A percentile compares a stretch with the other conserved stretches of the same genome.
Evolutionary conservation across 2,329 filamentous ascomycete genomes (phyloP).

Genomic region (Pestalotiopsis sp.): DNA sequence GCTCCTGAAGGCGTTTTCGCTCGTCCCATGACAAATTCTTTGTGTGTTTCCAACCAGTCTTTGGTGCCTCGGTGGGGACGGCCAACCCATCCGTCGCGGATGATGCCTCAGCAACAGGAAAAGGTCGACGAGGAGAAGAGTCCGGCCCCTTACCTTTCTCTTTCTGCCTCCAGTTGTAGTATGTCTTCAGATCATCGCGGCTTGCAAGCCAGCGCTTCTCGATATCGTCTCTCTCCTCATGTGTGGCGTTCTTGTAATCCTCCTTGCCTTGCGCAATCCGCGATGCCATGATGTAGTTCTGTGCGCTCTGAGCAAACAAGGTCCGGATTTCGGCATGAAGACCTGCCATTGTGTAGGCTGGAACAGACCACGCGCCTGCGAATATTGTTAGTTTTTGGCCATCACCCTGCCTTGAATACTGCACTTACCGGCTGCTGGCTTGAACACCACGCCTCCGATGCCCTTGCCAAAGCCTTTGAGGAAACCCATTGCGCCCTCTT

Average conservation of each 20-base stretch:
- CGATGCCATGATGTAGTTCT: slow-evolving; percentile 79
- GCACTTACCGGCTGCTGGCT: slow-evolving; percentile 73
- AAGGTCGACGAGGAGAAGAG: slow-evolving; percentile 20
- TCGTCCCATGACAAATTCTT: slow-evolving; percentile 52
- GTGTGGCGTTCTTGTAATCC: slow-evolving; percentile 57
- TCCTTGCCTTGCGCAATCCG: slow-evolving; percentile 75
- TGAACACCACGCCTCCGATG: slow-evolving; percentile 77
- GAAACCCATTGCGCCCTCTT: slow-evolving; percentile 65
- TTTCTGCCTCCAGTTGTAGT: slow-evolving; percentile 55
- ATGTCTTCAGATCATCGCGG: slow-evolving; percentile 61
- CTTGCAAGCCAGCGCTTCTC: slow-evolving; percentile 65
- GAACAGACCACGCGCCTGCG: slow-evolving; percentile 66
- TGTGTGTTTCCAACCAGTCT: slow-evolving; percentile 51
- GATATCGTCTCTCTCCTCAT: slow-evolving; percentile 65
- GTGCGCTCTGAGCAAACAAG: slow-evolving; percentile 67
- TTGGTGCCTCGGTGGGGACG: slow-evolving; percentile 28
- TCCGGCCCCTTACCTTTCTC: slow-evolving; percentile 39
- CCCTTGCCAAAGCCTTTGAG: slow-evolving; percentile 83
- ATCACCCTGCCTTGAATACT: background rate
- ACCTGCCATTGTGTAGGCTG: slow-evolving; percentile 82
- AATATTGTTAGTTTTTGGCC: background rate
- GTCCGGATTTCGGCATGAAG: slow-evolving; percentile 77
- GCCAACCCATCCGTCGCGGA: slow-evolving; percentile 15
- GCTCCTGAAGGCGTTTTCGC: slow-evolving; percentile 49
- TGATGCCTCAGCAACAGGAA: slow-evolving; percentile 17